phyloP scores from a whole-genome alignment of 2,329 filamentous ascomycete genomes.

The Cytospora mali region DNA sequence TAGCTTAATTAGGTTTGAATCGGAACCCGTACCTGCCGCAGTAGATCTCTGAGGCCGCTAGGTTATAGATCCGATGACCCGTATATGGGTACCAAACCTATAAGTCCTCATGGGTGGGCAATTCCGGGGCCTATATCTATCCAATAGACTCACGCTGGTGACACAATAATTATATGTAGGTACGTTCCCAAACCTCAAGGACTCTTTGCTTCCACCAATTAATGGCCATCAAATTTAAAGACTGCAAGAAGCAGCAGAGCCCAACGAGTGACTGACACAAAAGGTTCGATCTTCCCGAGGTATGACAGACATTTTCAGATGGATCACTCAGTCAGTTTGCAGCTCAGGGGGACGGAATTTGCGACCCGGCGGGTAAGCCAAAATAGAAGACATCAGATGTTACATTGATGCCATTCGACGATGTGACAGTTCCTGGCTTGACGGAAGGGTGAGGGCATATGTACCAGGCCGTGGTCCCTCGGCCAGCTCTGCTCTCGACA shows the following conservation, averaged over 20 bases:
- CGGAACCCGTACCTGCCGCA: too few relatives aligned
- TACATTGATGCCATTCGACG: neutral
- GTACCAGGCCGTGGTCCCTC: neutral
- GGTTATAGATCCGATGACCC: too few relatives aligned
- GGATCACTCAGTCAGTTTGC: neutral
- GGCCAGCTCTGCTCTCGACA: neutral
- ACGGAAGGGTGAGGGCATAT: neutral
- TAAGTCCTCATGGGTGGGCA: neutral
- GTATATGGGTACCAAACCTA: neutral
- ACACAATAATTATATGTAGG: neutral
- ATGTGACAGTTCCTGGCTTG: neutral
- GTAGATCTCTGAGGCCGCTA: too few relatives aligned
- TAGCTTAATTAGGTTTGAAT: too few relatives aligned
- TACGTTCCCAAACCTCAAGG: neutral
- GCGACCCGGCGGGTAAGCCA: neutral
- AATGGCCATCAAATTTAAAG: neutral
- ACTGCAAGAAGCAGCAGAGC: neutral
- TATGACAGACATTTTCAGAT: neutral
- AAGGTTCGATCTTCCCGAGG: neutral
- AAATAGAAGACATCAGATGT: neutral
- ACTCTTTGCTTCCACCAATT: neutral
- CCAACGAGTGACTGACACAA: neutral
- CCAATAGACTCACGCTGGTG: neutral
- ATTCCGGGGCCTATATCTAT: neutral
- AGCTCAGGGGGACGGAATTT: neutral